Evolutionary conservation across 1,284 basidiomycete species (phyloP).

Genomic region (Chalciporus piperatoides): DNA sequence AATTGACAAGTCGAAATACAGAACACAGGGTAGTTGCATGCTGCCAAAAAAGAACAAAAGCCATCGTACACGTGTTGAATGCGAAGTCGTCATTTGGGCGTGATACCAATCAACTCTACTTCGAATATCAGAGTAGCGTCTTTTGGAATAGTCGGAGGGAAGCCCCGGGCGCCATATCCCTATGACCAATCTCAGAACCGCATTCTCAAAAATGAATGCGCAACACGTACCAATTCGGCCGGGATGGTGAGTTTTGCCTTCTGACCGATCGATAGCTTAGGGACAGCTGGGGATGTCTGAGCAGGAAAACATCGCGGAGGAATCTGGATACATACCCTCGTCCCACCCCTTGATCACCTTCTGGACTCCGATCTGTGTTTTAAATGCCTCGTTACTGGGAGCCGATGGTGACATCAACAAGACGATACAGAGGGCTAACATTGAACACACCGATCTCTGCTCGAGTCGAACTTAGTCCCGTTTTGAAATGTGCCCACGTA

Average conservation of each 20-base stretch:
- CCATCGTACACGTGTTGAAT: constrained; percentile 20
- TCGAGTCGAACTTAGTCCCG: constrained; percentile 69
- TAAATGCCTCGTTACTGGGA: constrained; percentile 58
- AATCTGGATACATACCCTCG: constrained; percentile 58
- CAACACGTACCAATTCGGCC: constrained; percentile 60
- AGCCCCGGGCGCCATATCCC: constrained; percentile 70
- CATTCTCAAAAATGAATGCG: not conserved
- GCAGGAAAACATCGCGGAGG: constrained; percentile 1
- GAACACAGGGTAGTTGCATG: constrained; percentile 22
- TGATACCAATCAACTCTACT: constrained; percentile 63
- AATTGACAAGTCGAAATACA: constrained; percentile 20
- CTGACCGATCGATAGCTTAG: constrained; percentile 71
- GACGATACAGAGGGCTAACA: not conserved
- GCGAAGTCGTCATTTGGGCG: constrained; percentile 50
- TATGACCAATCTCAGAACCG: constrained; percentile 28
- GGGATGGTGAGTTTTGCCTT: constrained; percentile 69
- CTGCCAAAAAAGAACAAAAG: constrained; percentile 11
- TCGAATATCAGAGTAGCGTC: constrained; percentile 77
- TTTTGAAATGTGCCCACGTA: constrained; percentile 66
- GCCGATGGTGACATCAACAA: constrained; percentile 14
- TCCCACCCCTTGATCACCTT: constrained; percentile 91
- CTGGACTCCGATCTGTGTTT: constrained; percentile 73
- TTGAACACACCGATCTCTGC: constrained; percentile 56
- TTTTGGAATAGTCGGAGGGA: constrained; percentile 79
- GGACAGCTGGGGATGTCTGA: constrained; percentile 51